Percentiles rank a stretch among this genome's conserved stretches.
Conservation (phyloP, 805 yeast species). For the Starmerella lactis-condensi region DNA sequence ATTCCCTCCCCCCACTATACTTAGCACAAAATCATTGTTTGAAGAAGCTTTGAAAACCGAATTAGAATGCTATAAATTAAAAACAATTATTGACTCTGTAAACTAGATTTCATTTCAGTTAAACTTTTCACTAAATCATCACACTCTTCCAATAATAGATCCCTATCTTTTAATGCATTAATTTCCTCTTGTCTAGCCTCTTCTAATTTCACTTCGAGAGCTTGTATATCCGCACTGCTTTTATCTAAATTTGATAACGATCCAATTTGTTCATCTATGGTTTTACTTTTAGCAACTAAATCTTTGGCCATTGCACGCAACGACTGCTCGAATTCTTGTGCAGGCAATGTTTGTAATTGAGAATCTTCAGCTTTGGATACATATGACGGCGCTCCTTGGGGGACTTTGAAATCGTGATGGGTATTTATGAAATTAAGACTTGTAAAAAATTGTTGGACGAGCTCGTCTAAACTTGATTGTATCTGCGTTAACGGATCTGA, state of each 20-base stretch:
- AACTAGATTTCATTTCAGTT: too few relatives aligned
- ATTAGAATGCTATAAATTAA: too few relatives aligned
- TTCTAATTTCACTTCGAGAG: slow-evolving; percentile 42
- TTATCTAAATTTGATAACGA: slow-evolving; percentile 87
- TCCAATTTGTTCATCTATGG: slow-evolving; percentile 67
- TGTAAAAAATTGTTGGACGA: slow-evolving; percentile 24
- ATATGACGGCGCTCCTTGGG: slow-evolving; percentile 25
- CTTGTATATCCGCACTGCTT: slow-evolving; percentile 47
- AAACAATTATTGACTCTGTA: too few relatives aligned
- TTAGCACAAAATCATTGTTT: too few relatives aligned
- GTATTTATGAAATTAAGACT: slow-evolving; percentile 35
- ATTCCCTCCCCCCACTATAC: too few relatives aligned
- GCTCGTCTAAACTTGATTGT: slow-evolving; percentile 67
- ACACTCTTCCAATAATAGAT: slow-evolving; percentile 39
- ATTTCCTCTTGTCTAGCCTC: slow-evolving; percentile 41
- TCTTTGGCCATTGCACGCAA: slow-evolving; percentile 65
- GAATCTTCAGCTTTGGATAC: slow-evolving; percentile 42
- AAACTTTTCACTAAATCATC: slow-evolving; percentile 46
- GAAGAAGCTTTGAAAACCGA: too few relatives aligned
- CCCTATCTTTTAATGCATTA: slow-evolving; percentile 43
- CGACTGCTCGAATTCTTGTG: slow-evolving; percentile 26
- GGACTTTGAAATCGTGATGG: slow-evolving; percentile 41
- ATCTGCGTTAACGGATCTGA: slow-evolving; percentile 70
- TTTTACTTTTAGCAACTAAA: slow-evolving; percentile 67
- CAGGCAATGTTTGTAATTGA: slow-evolving; percentile 20